Base-by-base conservation (phyloP, 768 basidiomycete genomes). In the Dioszegia hungarica region DNA sequence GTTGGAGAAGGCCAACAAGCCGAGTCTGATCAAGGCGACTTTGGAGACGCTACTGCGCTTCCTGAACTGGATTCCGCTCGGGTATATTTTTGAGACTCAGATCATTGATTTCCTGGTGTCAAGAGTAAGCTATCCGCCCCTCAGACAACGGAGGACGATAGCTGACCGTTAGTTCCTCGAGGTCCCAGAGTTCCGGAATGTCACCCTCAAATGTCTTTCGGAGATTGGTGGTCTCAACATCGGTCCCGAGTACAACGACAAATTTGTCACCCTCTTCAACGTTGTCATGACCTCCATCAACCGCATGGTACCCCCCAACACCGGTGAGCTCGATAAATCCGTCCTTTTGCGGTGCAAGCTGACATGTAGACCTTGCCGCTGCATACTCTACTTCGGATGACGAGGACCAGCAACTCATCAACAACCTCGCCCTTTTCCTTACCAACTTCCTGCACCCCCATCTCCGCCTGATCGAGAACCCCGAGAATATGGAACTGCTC, bases 281-380 rank as follows among this genome's bases (percentile, higher is more conserved):
- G 92, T 93, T 85, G 93, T 95, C 75, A 94, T 97, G 92, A 93
- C 92, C 3, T 88, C 90, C 38, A 78, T 95, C 65, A 97, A 98
- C 77, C 86, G 89, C 56, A 97, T 97, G 91, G 86, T 97, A 25
- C 93, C 91, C 29, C 92, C 91, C 10, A 87, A 83, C 59, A 97
- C 94, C 43, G 91, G 78, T 78, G 36, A 43, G 77, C 60, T 25
- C 31, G 31, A 17, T 33, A 1, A 19, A 20, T 15, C 19, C 5
- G 20, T 20, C 22, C 3, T 15, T 15, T 31, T 6, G 19, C 22
- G 17, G n/a, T 12, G 8, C 17, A 49, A 25, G 43, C 62, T 49
- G 31, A 54, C 24, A 11, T 4, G 9, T 54, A 78, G 80, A 98
- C 72, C 92, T 99, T 63, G 86, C 90, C 1, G 85, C 87, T 60